A percentile compares a stretch with the other conserved stretches of the same genome.
phyloP scores from a whole-genome alignment of 2,329 filamentous ascomycete species.

The Keithomyces neogunnii region DNA sequence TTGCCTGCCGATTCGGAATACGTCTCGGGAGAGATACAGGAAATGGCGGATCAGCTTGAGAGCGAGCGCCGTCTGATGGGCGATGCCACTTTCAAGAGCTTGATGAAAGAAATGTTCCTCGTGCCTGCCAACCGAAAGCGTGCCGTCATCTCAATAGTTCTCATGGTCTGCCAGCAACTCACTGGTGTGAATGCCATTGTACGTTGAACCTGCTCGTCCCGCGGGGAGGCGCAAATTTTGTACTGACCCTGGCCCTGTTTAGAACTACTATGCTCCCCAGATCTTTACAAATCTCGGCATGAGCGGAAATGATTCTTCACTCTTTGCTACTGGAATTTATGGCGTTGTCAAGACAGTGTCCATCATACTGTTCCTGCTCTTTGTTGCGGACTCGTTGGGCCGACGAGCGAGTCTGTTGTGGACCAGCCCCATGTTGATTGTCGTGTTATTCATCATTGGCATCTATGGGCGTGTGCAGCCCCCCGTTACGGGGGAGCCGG shows the following conservation, averaged over 20 bases:
- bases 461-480: constrained; percentile 57
- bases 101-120: constrained; percentile 56
- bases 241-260: background rate
- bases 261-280: constrained; percentile 59
- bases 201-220: constrained; percentile 18
- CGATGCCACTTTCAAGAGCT: constrained; percentile 43
- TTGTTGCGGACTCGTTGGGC: constrained; percentile 61
- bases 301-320: constrained; percentile 41
- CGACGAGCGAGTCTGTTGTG: constrained; percentile 52
- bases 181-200: constrained; percentile 48
- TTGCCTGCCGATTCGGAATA: constrained; percentile 47
- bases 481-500: constrained; percentile 41
- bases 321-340: constrained; percentile 68
- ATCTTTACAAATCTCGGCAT: constrained; percentile 62
- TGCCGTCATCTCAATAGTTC: constrained; percentile 50
- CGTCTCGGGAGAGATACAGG: constrained; percentile 48
- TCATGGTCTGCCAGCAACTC: constrained; percentile 66
- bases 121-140: constrained; percentile 55
- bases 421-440: constrained; percentile 54
- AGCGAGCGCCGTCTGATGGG: constrained; percentile 50
- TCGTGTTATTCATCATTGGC: constrained; percentile 63
- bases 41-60: constrained; percentile 54
- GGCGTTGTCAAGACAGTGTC: constrained; percentile 61
- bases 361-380: constrained; percentile 56
- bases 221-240: constrained; percentile 22